Evolutionary conservation across 2,329 filamentous ascomycete species (phyloP).

Genomic region (Sporothrix sp.): DNA sequence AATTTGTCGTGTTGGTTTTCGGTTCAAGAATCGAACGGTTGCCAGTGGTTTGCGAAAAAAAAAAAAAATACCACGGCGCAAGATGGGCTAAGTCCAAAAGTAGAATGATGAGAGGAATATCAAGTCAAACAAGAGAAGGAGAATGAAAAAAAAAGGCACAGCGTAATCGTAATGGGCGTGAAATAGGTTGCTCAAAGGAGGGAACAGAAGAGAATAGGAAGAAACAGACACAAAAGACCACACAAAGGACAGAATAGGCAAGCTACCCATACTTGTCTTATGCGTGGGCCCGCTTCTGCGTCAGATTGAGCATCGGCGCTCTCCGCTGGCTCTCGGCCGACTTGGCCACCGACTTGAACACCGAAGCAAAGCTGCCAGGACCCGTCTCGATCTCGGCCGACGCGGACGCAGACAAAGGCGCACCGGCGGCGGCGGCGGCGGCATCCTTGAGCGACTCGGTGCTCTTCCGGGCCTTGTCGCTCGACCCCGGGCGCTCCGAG

Average conservation of each 20-base stretch:
- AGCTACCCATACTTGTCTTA: too few relatives aligned
- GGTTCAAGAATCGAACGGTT: neutral
- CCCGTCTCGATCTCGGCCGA: slow-evolving; percentile 28
- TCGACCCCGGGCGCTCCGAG: slow-evolving; percentile 68
- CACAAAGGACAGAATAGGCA: neutral
- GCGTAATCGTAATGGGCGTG: slow-evolving; percentile 10
- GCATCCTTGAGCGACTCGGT: slow-evolving; percentile 55
- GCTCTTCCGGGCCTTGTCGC: slow-evolving; percentile 54
- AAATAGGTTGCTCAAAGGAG: neutral
- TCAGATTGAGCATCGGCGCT: slow-evolving; percentile 73
- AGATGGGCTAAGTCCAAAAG: neutral
- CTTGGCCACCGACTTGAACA: slow-evolving; percentile 54
- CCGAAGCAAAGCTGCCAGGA: slow-evolving; percentile 55
- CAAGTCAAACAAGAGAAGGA: neutral
- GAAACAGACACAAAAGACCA: neutral
- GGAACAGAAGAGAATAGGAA: neutral
- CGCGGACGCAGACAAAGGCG: slow-evolving; percentile 34
- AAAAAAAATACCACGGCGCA: neutral
- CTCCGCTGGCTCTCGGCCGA: slow-evolving; percentile 60
- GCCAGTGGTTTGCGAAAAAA: neutral
- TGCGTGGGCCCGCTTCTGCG: slow-evolving; percentile 55
- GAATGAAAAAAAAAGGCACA: neutral
- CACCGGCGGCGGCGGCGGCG: slow-evolving; percentile 18
- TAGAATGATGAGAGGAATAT: neutral
- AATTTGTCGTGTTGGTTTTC: neutral